These are phyloP conservation scores for Pharus latifolius DNA, from an alignment of 176 grass and related monocot species.

Conservation along the genomic window DNA sequence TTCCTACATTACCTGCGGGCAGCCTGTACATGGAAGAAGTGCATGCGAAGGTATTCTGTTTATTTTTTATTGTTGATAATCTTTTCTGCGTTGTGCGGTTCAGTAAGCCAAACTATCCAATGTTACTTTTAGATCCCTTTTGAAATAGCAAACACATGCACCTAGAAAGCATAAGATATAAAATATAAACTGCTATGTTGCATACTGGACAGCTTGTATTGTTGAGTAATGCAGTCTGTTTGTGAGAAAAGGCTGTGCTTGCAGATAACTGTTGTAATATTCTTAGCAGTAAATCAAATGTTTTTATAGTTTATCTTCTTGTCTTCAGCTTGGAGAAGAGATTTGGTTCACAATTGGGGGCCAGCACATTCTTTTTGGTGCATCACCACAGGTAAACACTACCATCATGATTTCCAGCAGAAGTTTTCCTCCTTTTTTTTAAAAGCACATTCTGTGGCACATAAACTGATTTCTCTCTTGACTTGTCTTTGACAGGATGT, in stretches of 20 bases:
- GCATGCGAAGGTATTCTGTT: constrained; percentile 58
- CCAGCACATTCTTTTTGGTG: constrained; percentile 89
- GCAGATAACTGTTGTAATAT: background rate
- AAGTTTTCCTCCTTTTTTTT: background rate
- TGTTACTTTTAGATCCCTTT: background rate
- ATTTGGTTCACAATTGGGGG: constrained; percentile 82
- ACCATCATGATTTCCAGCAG: background rate
- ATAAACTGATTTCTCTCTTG: constrained; percentile 3
- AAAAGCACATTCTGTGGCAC: background rate
- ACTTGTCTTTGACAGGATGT: constrained; percentile 54
- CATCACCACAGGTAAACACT: constrained; percentile 71
- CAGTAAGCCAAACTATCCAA: background rate
- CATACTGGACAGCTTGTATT: background rate
- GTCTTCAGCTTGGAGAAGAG: constrained; percentile 85
- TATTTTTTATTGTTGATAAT: constrained; percentile 6
- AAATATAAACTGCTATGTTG: background rate
- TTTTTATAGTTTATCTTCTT: constrained; percentile 13
- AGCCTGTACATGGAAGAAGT: constrained; percentile 98
- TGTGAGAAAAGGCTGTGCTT: background rate
- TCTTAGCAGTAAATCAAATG: background rate
- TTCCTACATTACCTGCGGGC: constrained; percentile 70
- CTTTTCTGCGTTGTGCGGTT: background rate
- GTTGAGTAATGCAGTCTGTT: background rate
- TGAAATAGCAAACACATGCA: background rate
- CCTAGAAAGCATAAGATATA: background rate